phyloP scores from a whole-genome alignment of 2,329 filamentous ascomycete species.

The Beauveria sp. region DNA sequence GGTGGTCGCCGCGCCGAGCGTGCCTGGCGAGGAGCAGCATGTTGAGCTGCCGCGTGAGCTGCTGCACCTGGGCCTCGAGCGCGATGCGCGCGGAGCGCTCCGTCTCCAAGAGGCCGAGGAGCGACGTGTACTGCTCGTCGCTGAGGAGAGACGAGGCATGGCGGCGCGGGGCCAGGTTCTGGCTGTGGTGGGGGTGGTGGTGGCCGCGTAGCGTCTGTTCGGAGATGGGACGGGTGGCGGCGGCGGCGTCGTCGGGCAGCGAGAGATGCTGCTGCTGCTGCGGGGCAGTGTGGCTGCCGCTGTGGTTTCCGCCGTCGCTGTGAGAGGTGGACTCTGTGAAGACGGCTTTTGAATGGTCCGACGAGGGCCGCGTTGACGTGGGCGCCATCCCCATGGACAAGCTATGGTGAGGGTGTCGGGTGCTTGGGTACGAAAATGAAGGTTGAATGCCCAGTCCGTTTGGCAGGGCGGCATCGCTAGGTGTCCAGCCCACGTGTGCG shows the following conservation, averaged over 20 bases:
- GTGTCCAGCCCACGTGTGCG: neutral
- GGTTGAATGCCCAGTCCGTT: neutral
- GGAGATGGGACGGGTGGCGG: conserved; percentile 30
- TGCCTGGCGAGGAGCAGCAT: conserved; percentile 19
- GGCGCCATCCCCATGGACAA: conserved; percentile 7
- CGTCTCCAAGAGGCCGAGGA: conserved; percentile 45
- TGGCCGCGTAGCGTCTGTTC: neutral
- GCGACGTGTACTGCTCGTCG: conserved; percentile 40
- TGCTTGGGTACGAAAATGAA: neutral
- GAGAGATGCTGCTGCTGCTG: neutral
- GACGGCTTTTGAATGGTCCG: neutral
- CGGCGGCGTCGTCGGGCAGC: neutral
- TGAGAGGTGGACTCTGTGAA: neutral
- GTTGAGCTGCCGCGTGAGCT: conserved; percentile 42
- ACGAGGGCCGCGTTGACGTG: neutral
- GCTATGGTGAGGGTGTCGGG: neutral
- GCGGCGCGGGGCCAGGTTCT: conserved; percentile 23
- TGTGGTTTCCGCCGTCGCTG: neutral
- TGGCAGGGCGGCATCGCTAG: neutral
- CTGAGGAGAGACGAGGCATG: conserved; percentile 24
- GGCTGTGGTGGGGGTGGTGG: neutral
- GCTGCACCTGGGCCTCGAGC: conserved; percentile 49
- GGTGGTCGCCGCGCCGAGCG: neutral
- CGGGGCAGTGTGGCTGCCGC: neutral
- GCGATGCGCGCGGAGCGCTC: conserved; percentile 49